Evolutionary conservation across 768 basidiomycete species (phyloP), one percentile per base, ranked within the genome.

Genomic region (Suillus weaverae): DNA sequence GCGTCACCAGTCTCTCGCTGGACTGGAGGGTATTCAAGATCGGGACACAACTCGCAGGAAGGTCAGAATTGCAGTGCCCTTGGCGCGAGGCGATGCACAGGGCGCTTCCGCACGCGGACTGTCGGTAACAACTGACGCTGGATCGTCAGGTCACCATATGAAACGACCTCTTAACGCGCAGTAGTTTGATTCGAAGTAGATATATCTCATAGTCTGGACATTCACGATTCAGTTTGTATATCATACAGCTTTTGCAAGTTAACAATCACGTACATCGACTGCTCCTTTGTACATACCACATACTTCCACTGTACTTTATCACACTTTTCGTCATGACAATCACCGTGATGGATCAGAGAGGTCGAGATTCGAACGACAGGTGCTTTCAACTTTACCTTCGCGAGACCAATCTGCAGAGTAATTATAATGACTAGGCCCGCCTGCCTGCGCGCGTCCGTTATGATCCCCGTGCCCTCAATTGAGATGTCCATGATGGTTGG

Each of bases 1-100:
- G n/a, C 71, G 76, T 26, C 71, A 71, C 56, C 71, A 48, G 46
- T 77, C 75, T 10, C 61, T 75, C 50, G 68, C 65, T 22, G 64
- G 60, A 5, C 63, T 72, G 63, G 71, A 70, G 55, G 68, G 68
- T 11, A 63, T 61, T 4, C 64, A 59, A 13, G 61, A 57, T 56
- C 63, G 64, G 50, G 64, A 57, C 32, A 51, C 50, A 2, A 51
- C 65, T 5, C 65, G 57, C 55, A 69, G 64, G 41, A 70, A 66
- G 43, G 43, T 71, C 20, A 71, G 67, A 65, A 68, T 73, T 16
- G 64, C 65, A 20, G 50, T 72, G 56, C 69, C 72, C 1, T 62
- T 70, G 43, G 48, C 39, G 39, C 66, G 43, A 26, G 66, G 66
- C 2, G 44, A 67, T 14, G 46, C 5, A 3, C 46, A 50, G 3